A percentile compares a stretch with the other conserved stretches of the same genome.
Evolutionary conservation across 345 rosid genomes (phyloP).

Genomic region (Populus simonii): DNA sequence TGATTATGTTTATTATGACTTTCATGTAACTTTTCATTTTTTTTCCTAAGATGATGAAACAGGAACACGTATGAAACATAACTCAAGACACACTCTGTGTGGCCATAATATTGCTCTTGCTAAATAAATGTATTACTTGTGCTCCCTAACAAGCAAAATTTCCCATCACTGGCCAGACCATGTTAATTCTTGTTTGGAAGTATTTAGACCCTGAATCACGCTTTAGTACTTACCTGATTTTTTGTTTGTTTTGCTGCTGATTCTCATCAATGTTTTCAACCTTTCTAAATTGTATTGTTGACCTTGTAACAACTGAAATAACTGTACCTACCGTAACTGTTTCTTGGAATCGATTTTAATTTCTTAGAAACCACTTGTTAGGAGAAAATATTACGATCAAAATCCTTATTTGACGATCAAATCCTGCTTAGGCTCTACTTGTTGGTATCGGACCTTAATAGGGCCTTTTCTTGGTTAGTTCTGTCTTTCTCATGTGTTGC

Average conservation of each 20-base stretch:
- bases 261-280: not conserved
- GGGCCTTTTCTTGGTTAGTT: too few species aligned
- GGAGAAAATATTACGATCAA: too few species aligned
- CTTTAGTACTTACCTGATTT: not conserved
- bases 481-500: too few species aligned
- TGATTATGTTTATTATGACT: conserved; percentile 3
- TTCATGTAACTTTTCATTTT: not conserved
- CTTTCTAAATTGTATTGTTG: too few species aligned
- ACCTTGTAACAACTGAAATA: too few species aligned
- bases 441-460: too few species aligned
- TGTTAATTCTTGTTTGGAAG: not conserved
- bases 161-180: not conserved
- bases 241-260: not conserved
- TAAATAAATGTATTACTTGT: not conserved
- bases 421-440: too few species aligned
- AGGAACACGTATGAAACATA: not conserved
- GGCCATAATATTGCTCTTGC: not conserved
- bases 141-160: not conserved
- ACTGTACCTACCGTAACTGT: too few species aligned
- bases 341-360: too few species aligned
- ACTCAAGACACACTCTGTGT: not conserved
- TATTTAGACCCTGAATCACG: conserved; percentile 5
- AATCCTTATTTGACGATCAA: too few species aligned
- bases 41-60: not conserved
- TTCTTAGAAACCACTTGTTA: too few species aligned